Base-by-base conservation (phyloP, 2,329 filamentous ascomycete species). In the Clonostachys solani region DNA sequence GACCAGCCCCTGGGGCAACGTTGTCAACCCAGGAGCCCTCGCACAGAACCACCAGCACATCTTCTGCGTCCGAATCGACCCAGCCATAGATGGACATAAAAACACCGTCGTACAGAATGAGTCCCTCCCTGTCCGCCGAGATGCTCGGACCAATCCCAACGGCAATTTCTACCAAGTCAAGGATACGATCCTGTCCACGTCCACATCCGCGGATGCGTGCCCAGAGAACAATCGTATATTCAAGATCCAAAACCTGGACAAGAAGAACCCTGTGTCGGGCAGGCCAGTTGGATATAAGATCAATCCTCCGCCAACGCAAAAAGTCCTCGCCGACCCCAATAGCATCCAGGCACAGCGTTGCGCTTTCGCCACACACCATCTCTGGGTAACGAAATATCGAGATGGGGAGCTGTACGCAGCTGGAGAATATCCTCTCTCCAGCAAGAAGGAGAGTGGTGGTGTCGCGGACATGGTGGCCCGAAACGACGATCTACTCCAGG, bases 31-130 rank as follows among this genome's bases (percentile, higher is more conserved):
- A 0, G 83, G 83, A 0, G 76, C 79, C 0, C 63, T 86, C 5
- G 83, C 82, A 0, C 80, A 81, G 46, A 83, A 85, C 59, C 83
- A 86, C 55, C 83, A 87, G 58, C 83, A 87, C 63, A 72, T 86
- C 46, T 86, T 87, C 59, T 76, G 72, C 29, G 60, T 81, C 36
- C 74, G 82, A 5, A 76, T 86, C 35, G 82, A 86, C 53, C 80
- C 82, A 0, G 75, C 78, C 19, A 68, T 85, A 42, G 81, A 85
- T 55, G 81, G 82, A 3, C 66, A 75, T 49, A 61, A 65, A 2
- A 86, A 86, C 57, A 78, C 78, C 0, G 63, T 84, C 2, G 59
- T 69, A 0, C 60, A 68, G 6, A 65, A 72, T 36, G 69, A 73
- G 34, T 64, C 63, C n/a, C 52, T 65, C 4, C 57, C 70, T 0